Evolutionary conservation across 1,284 basidiomycete species (phyloP), one percentile per base, ranked within the genome.

Genomic region (Exobasidium cylindrosporum): DNA sequence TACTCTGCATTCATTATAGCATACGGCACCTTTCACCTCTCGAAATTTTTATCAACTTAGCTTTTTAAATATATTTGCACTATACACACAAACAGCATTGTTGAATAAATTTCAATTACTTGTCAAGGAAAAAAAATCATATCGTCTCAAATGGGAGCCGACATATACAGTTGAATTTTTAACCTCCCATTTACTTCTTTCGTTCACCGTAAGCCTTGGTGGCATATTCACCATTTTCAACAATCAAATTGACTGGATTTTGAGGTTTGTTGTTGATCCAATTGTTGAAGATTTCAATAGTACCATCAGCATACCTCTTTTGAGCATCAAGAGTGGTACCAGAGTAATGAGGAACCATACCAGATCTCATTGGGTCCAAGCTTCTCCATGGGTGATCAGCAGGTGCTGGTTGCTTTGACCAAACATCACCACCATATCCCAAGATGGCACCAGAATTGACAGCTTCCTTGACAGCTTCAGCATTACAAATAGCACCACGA

Each of bases 271-370:
- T 83, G 3, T 79, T 78, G 67, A 93, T 81, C 84, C 89, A 95
- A 81, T 90, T 87, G 63, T 87, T 84, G 63, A 96, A 84, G 80
- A 96, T 96, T 65, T 85, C 84, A 83, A 85, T 88, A 30, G 88
- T 85, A 26, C 93, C 93, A 45, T 83, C 82, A 10, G 92, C 92
- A 80, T 97, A 97, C 61, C 93, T 89, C 28, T 50, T 83, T 85
- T 96, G 93, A 0, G 93, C 92, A 74, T 96, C 93, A 64, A 96
- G 85, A 4, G 92, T 92, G 11, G 92, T 94, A 30, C 91, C 92
- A 67, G 87, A 89, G 82, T 90, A 90, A 78, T 92, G 89, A 14
- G 89, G 87, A 31, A 40, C 47, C 67, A 73, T 72, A 31, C 91
- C 91, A 60, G 85, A 88, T 24, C 87, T 88, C 29, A 89, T 84